Conservation (phyloP, 805 yeast species). For the Starmerella bombi region DNA sequence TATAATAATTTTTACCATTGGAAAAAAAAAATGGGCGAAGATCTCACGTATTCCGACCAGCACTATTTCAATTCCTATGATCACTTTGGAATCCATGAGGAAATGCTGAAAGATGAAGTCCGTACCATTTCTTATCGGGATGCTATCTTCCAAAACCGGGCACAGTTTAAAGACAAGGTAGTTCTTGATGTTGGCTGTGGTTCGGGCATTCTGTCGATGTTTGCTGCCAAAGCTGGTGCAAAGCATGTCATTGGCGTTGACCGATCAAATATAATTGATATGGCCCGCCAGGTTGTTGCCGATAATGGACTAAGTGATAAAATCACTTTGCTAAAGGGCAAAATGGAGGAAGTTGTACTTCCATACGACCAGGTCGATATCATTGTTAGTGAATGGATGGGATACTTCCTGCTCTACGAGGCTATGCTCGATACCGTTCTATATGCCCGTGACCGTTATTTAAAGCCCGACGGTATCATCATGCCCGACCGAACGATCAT, state of each 20-base stretch:
- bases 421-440: conserved; percentile 95
- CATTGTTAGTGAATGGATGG: conserved; percentile 98
- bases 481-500: conserved; percentile 90
- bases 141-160: conserved; percentile 82
- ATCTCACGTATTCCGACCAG: conserved; percentile 40
- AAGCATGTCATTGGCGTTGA: conserved; percentile 95
- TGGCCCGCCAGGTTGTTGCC: conserved; percentile 81
- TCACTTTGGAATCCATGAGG: conserved; percentile 96
- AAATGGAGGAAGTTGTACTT: conserved; percentile 76
- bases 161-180: conserved; percentile 78
- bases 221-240: conserved; percentile 98
- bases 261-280: conserved; percentile 89
- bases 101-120: conserved; percentile 91
- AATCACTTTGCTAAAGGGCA: conserved; percentile 81
- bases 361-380: conserved; percentile 88
- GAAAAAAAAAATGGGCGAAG: conserved; percentile 4
- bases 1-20: background rate
- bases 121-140: conserved; percentile 85
- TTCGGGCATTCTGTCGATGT: conserved; percentile 94
- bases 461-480: conserved; percentile 68
- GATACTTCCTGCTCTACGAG: conserved; percentile 88
- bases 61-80: conserved; percentile 93
- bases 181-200: conserved; percentile 99
- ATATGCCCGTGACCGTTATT: conserved; percentile 81
- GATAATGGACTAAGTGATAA: conserved; percentile 75